A percentile compares a stretch with the other conserved stretches of the same genome.
These are phyloP conservation scores for Allium cepa DNA, from an alignment of 106 monocot species.

Conservation along the genomic window DNA sequence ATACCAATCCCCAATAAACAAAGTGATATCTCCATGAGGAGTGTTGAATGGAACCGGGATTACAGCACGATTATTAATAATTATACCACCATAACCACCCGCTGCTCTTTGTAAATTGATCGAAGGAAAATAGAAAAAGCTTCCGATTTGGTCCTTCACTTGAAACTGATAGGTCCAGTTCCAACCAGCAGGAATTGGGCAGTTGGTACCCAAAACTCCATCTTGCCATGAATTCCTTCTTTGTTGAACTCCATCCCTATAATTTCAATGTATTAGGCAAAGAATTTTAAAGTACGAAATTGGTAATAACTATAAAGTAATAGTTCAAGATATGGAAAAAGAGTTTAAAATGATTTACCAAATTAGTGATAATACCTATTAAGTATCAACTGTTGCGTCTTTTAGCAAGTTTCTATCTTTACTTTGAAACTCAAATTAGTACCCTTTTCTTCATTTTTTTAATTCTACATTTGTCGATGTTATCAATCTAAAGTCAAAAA, in stretches of 20 bases:
- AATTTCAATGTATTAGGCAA: not conserved
- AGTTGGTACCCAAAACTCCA: conserved; percentile 84
- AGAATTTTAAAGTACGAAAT: too few relatives aligned
- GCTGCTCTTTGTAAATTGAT: conserved; percentile 61
- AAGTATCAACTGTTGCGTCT: too few relatives aligned
- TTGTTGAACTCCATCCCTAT: conserved; percentile 69
- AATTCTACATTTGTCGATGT: too few relatives aligned
- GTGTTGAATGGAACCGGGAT: conserved; percentile 59
- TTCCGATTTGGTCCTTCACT: conserved; percentile 91
- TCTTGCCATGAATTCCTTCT: conserved; percentile 86
- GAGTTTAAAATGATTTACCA: too few relatives aligned
- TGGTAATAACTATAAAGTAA: not conserved
- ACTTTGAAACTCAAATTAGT: too few relatives aligned
- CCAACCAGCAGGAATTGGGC: conserved; percentile 84
- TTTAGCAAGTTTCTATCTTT: too few relatives aligned
- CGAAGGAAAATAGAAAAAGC: conserved; percentile 88
- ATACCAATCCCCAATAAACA: conserved; percentile 92
- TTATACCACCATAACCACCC: conserved; percentile 73
- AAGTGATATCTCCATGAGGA: conserved; percentile 64
- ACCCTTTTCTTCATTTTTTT: too few relatives aligned
- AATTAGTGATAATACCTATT: too few relatives aligned
- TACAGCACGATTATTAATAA: conserved; percentile 50
- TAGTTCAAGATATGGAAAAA: not conserved
- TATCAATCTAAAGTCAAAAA: too few relatives aligned
- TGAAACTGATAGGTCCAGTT: conserved; percentile 97